Conservation (phyloP, 495 filamentous ascomycete genomes). For the Lasiosphaeria ovina region DNA sequence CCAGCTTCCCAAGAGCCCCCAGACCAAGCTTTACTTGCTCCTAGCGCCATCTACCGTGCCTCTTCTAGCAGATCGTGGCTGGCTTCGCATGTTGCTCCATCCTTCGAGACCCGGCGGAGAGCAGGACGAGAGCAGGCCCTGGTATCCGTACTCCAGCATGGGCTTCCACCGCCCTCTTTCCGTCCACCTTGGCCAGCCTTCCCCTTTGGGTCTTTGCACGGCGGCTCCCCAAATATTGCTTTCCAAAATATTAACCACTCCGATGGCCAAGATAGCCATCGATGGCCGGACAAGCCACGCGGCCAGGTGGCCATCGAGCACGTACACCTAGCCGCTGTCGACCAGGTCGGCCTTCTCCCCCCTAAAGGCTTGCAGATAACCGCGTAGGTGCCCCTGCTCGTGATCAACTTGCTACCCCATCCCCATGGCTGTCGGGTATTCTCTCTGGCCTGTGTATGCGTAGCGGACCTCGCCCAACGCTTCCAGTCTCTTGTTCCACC, state of each 20-base stretch:
- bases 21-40: slow-evolving; percentile 1
- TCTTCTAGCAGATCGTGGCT: background rate
- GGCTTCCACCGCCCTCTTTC: background rate
- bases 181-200: background rate
- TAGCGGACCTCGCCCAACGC: too few relatives aligned
- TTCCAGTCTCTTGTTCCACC: too few relatives aligned
- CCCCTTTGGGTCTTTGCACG: background rate
- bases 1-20: background rate
- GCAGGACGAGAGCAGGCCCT: background rate
- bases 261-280: background rate
- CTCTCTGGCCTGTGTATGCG: too few relatives aligned
- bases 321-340: slow-evolving; percentile 1
- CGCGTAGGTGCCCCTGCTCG: background rate
- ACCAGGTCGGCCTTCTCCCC: background rate
- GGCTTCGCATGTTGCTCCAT: background rate
- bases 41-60: background rate
- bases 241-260: background rate
- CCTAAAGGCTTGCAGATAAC: background rate
- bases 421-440: too few relatives aligned
- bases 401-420: background rate
- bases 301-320: background rate
- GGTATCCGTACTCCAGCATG: background rate
- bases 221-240: background rate
- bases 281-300: background rate
- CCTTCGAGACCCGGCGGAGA: background rate